Percentiles rank a stretch among this genome's conserved stretches.
phyloP scores from a whole-genome alignment of 345 rosid species.

The Populus davidiana region DNA sequence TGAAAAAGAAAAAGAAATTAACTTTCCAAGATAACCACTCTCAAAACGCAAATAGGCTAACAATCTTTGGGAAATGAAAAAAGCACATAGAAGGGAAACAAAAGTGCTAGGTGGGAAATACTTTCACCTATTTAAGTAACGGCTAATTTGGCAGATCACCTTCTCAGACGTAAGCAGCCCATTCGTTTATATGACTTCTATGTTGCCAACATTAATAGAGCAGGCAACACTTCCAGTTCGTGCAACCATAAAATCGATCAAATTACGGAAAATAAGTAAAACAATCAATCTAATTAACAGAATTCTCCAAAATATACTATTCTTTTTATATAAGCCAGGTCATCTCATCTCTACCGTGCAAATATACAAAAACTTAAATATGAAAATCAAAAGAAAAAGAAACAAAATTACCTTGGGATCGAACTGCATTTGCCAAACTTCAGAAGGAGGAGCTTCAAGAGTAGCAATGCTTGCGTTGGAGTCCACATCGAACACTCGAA shows the following conservation, averaged over 20 bases:
- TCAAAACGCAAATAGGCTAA: background rate
- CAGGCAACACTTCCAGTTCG: background rate
- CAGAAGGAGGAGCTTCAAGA: conserved; percentile 94
- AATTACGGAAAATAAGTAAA: too few relatives aligned
- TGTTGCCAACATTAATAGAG: background rate
- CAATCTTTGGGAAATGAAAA: too few relatives aligned
- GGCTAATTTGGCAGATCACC: too few relatives aligned
- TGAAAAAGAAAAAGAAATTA: too few relatives aligned
- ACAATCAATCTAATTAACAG: too few relatives aligned
- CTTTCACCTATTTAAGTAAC: too few relatives aligned
- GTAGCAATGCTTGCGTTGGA: conserved; percentile 85
- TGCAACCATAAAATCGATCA: background rate
- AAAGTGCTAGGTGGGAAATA: too few relatives aligned
- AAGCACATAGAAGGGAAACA: too few relatives aligned
- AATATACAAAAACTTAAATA: background rate
- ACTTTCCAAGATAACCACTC: background rate
- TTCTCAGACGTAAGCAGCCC: background rate
- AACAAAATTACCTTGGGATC: conserved; percentile 63
- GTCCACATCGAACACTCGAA: conserved; percentile 90
- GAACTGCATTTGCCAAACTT: conserved; percentile 97
- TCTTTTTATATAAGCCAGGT: too few relatives aligned
- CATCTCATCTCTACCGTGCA: too few relatives aligned
- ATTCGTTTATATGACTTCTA: background rate
- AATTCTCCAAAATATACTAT: too few relatives aligned
- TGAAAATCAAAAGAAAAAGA: background rate